Evolutionary conservation across 768 basidiomycete species (phyloP).

Genomic region (Nidularia pulvinata): DNA sequence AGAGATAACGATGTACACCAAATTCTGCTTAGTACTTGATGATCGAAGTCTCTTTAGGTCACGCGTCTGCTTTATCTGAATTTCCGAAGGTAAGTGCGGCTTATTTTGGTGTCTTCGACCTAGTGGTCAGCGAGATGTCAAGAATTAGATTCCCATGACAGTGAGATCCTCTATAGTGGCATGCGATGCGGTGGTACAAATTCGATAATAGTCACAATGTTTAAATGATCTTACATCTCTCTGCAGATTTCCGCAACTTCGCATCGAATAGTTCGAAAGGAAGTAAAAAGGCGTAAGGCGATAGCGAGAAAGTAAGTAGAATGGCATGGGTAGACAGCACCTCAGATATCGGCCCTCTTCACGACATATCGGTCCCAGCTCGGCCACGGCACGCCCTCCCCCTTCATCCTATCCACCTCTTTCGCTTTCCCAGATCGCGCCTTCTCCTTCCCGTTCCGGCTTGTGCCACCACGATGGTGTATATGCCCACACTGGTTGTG

Average conservation of each 20-base stretch:
- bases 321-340: too few species aligned
- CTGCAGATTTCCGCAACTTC: not conserved
- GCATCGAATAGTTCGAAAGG: too few species aligned
- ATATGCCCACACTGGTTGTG: not conserved
- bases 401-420: constrained; percentile 30
- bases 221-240: not conserved
- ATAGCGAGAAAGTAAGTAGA: too few species aligned
- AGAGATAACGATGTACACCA: not conserved
- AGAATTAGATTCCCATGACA: not conserved
- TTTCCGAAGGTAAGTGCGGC: not conserved
- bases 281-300: too few species aligned
- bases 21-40: not conserved
- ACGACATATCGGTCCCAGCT: constrained; percentile 69
- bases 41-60: not conserved
- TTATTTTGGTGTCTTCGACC: not conserved
- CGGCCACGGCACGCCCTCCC: constrained; percentile 52
- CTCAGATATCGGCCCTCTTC: constrained; percentile 24
- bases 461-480: not conserved
- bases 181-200: not conserved
- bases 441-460: constrained; percentile 22
- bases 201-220: not conserved
- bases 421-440: constrained; percentile 20
- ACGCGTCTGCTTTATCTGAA: too few species aligned
- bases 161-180: not conserved
- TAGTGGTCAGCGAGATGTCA: not conserved